Percentiles rank a stretch among this genome's conserved stretches.
These are phyloP conservation scores for Sarocladiaceae sp. DNA, from an alignment of 2,329 filamentous ascomycete species.

Conservation along the genomic window DNA sequence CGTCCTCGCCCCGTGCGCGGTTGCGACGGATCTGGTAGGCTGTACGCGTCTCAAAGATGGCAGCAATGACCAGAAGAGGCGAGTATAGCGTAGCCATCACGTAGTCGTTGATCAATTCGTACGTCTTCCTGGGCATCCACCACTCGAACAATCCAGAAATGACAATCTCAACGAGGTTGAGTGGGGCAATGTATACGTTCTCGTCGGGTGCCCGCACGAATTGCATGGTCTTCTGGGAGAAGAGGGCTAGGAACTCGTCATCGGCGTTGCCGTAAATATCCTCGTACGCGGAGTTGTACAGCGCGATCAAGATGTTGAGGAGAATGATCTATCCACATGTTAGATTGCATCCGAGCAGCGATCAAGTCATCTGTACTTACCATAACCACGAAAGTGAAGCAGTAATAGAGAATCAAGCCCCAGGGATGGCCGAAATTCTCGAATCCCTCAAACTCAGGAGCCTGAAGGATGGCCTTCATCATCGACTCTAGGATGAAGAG, in stretches of 20 bases:
- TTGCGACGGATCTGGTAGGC: conserved; percentile 67
- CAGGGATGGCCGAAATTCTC: conserved; percentile 89
- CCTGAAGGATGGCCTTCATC: conserved; percentile 87
- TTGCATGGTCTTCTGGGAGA: conserved; percentile 90
- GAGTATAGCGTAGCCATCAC: conserved; percentile 85
- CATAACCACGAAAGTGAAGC: conserved; percentile 97
- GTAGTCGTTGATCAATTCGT: conserved; percentile 78
- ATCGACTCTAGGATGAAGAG: conserved; percentile 73
- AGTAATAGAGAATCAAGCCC: conserved; percentile 91
- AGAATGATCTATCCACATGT: conserved; percentile 53
- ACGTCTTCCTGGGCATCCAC: conserved; percentile 75
- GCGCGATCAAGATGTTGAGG: conserved; percentile 91
- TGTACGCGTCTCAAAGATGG: conserved; percentile 60
- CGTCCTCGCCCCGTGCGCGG: conserved; percentile 71
- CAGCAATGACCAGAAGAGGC: conserved; percentile 73
- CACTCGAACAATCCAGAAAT: conserved; percentile 78
- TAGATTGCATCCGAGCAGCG: no score
- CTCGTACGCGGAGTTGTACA: conserved; percentile 95
- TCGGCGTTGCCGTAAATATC: conserved; percentile 90
- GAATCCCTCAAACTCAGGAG: conserved; percentile 82
- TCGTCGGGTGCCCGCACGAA: conserved; percentile 96
- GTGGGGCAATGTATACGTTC: conserved; percentile 94
- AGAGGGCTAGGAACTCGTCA: conserved; percentile 92
- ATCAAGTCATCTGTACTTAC: conserved; percentile 51
- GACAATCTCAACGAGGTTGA: conserved; percentile 89